phyloP scores from a whole-genome alignment of 805 yeast genomes.

The Henningerozyma blattae region DNA sequence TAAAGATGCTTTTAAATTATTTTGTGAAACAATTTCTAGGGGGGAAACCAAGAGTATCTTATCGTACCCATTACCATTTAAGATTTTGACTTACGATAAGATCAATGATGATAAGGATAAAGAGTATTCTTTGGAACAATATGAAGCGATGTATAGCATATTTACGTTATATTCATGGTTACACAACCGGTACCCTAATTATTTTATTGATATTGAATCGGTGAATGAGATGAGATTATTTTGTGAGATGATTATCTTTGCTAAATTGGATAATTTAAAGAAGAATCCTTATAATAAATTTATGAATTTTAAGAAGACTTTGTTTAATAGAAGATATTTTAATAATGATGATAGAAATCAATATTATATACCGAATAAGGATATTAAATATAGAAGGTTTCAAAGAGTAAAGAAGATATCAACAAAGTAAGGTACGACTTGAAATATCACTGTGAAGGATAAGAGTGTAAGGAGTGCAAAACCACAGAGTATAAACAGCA shows the following conservation, averaged over 20 bases:
- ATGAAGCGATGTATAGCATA: slow-evolving; percentile 57
- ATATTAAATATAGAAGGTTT: too few species aligned
- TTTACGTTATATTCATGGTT: slow-evolving; percentile 74
- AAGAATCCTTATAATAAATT: slow-evolving; percentile 19
- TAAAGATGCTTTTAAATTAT: slow-evolving; percentile 32
- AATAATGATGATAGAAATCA: too few species aligned
- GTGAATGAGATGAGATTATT: slow-evolving; percentile 58
- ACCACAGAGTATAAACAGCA: too few species aligned
- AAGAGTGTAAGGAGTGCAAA: too few species aligned
- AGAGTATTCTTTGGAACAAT: slow-evolving; percentile 16
- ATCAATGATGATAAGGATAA: slow-evolving; percentile 13
- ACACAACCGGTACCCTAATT: slow-evolving; percentile 72
- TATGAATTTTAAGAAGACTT: too few species aligned
- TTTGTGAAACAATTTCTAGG: slow-evolving; percentile 43
- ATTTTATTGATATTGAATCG: slow-evolving; percentile 63
- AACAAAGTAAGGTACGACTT: too few species aligned
- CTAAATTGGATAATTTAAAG: slow-evolving; percentile 23
- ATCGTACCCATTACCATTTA: slow-evolving; percentile 32
- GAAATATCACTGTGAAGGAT: too few species aligned
- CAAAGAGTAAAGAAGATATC: too few species aligned
- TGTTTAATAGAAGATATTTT: too few species aligned
- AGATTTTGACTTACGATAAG: slow-evolving; percentile 15
- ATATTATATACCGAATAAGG: too few species aligned
- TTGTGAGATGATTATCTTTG: slow-evolving; percentile 43
- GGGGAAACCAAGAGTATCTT: slow-evolving; percentile 43